A percentile compares a stretch with the other conserved stretches of the same genome.
Conservation (phyloP, 805 yeast species). For the Candida andamanensis region DNA sequence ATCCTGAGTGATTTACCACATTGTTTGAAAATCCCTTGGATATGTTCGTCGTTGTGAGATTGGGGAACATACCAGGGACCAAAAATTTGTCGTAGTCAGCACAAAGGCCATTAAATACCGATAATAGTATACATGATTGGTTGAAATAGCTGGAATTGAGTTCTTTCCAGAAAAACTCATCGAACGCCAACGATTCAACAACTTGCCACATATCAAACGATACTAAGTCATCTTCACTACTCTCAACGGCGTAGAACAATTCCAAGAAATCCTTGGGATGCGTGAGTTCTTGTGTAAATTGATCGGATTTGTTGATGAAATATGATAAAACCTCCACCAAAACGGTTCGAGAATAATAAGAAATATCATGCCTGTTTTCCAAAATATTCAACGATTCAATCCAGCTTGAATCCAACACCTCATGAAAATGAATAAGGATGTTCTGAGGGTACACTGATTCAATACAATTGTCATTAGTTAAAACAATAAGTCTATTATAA, state of each 20-base stretch:
- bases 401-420: constrained; percentile 19
- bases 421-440: constrained; percentile 25
- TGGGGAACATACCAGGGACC: not conserved
- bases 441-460: constrained; percentile 21
- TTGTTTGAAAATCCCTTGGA: constrained; percentile 21
- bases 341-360: constrained; percentile 13
- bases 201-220: constrained; percentile 11
- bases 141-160: constrained; percentile 18
- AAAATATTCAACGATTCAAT: constrained; percentile 13
- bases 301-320: constrained; percentile 16
- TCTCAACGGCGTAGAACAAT: constrained; percentile 19
- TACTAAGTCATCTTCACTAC: constrained; percentile 5
- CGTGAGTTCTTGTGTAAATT: constrained; percentile 9
- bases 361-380: constrained; percentile 19
- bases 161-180: constrained; percentile 8
- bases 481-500: constrained; percentile 26
- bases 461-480: constrained; percentile 29
- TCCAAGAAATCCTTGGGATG: constrained; percentile 3
- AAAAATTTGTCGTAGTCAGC: not conserved
- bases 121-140: constrained; percentile 25
- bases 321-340: constrained; percentile 19
- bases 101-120: too few species aligned
- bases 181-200: constrained; percentile 12
- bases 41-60: constrained; percentile 16
- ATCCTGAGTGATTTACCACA: constrained; percentile 15